Base-by-base conservation (phyloP, 306 rosid genomes). In the Casuarina equisetifolia region DNA sequence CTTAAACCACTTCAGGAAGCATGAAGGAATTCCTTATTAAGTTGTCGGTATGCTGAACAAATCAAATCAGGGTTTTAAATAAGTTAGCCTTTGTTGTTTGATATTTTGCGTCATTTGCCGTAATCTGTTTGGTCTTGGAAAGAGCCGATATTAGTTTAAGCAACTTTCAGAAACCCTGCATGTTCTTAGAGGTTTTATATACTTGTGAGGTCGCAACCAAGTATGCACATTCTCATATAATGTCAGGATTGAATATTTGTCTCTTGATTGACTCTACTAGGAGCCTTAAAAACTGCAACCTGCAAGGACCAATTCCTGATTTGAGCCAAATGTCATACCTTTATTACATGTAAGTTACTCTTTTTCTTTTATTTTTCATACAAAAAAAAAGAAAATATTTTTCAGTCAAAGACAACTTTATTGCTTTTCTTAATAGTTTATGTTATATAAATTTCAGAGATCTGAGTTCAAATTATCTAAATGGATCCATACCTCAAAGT, bases 201-300 rank as follows among this genome's bases (percentile, higher is more conserved):
- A 3, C 69, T 15, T 16, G 19, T 20, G 2, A 63, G 69, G 16
- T 63, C 4, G 46, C 20, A 62, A 36, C 40, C 69, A 36, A 62
- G 20, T 36, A 38, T 62, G 69, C 4, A 0, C 42, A 3, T 20
- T 57, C 38, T 7, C 63, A 20, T 19, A 12, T 57, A 35, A 57
- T 57, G 63, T 32, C 25, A 25, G 25, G 35, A 19, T 58, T 32
- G 9, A 51, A 1, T 12, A 15, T 72, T 69, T 75, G 69, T 81
- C 67, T 76, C 66, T 73, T 81, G 50, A 39, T 84, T 83, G 75
- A 55, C 74, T 71, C 69, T 81, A 9, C 66, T 80, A 96, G 99
- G 97, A 91, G 97, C 74, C 90, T 96, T 74, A 86, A 97, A 86
- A 93, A 91, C 82, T 96, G 98, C 89, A 83, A 13, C 73, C 83